Evolutionary conservation across 495 filamentous ascomycete species (phyloP), one percentile per base, ranked within the genome.

Genomic region (Aspergillus ellipticus): DNA sequence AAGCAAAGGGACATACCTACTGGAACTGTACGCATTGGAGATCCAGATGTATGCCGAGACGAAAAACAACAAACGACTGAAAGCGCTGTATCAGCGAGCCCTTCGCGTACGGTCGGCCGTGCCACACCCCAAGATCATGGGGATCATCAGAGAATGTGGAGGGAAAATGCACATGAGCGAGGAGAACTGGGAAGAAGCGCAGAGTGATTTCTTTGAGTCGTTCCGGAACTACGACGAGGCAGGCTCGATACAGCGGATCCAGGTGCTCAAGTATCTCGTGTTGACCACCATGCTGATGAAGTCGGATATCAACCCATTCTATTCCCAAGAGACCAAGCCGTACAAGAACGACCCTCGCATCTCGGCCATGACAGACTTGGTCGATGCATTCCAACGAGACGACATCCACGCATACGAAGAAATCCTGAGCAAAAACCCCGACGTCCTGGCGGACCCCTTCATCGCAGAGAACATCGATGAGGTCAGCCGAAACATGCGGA

Each of bases 91-190:
- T 70, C 86, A 96, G 64, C 85, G 88, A 49, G 92, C 94, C 5
- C 81, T 97, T 13, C 87, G 87, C 48, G 93, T 98, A 19, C 84
- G 89, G 49, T 97, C 94, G 42, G 94, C 95, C 0, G 95, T 98
- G 7, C 92, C 94, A 10, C 94, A 98, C 71, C 94, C 94, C 49
- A 96, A 96, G 75, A 96, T 98, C 65, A 97, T 97, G 90, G 94
- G 94, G 29, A 90, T 97, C 67, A 97, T 98, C 66, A 88, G 95
- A 49, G 94, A 98, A 72, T 97, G 94, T 70, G 95, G 94, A 60
- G 94, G 94, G 56, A 98, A 98, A 77, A 98, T 98, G 94, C 92
- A 98, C 72, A 97, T 98, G 95, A 96, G 90, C 65, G 94, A 98
- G 77, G 94, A 97, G 74, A 96, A 96, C 70, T 98, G 94, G 94